A percentile compares a stretch with the other conserved stretches of the same genome.
Evolutionary conservation across 2,329 filamentous ascomycete genomes (phyloP).

Genomic region (Neonectria faginata): DNA sequence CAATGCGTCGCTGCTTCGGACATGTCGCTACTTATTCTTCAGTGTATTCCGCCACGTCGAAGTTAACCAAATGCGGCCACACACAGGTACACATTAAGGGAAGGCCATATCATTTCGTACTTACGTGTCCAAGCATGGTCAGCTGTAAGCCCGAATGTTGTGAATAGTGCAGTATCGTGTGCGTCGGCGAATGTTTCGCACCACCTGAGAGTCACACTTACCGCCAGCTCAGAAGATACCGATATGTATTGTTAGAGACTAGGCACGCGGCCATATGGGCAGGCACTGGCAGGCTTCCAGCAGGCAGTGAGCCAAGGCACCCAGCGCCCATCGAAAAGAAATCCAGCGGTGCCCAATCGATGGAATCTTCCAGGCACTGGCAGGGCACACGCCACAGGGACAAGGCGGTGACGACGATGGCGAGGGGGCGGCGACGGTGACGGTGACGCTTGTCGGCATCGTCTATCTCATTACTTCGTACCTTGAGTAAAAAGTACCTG

Average conservation of each 20-base stretch:
- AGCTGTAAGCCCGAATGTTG: neutral
- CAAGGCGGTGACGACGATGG: slow-evolving; percentile 22
- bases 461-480: too few relatives aligned
- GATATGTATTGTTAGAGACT: neutral
- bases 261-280: neutral
- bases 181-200: neutral
- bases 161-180: neutral
- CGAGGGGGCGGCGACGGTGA: slow-evolving; percentile 33
- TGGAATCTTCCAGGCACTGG: slow-evolving; percentile 40
- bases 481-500: too few relatives aligned
- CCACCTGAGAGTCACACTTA: neutral
- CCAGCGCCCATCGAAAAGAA: slow-evolving; percentile 13
- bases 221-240: neutral
- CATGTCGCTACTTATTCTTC: neutral
- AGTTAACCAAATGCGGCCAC: neutral
- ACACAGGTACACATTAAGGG: neutral
- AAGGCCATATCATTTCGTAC: neutral
- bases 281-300: neutral
- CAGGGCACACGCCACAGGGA: slow-evolving; percentile 12
- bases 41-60: neutral
- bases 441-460: slow-evolving; percentile 18
- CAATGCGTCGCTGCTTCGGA: neutral
- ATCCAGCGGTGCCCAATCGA: slow-evolving; percentile 39
- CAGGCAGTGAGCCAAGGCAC: slow-evolving; percentile 23
- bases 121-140: slow-evolving; percentile 3